Evolutionary conservation across 805 yeast genomes (phyloP).

Genomic region (Wickerhamiella sergipiensis): DNA sequence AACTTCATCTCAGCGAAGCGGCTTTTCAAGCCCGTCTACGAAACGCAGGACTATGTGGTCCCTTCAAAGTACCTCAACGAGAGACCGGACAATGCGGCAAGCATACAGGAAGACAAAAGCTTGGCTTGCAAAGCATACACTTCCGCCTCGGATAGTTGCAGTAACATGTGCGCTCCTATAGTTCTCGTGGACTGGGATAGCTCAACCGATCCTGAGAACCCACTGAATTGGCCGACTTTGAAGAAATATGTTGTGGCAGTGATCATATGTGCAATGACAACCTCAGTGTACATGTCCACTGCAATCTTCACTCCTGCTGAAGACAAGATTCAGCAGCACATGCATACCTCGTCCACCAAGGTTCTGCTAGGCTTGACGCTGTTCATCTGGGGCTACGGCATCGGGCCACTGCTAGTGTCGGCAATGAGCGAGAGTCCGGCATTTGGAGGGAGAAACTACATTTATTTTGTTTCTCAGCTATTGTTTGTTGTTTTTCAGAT

Average conservation of each 20-base stretch:
- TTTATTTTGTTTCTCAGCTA: constrained; percentile 34
- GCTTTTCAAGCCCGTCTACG: background rate
- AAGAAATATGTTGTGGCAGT: constrained; percentile 32
- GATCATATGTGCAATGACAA: constrained; percentile 36
- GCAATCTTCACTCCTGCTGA: constrained; percentile 46
- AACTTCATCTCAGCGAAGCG: background rate
- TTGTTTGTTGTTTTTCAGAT: constrained; percentile 40
- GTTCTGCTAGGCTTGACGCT: constrained; percentile 40
- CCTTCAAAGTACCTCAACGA: background rate
- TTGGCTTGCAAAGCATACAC: background rate
- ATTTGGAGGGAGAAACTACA: constrained; percentile 36
- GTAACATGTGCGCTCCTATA: background rate
- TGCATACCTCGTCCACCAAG: constrained; percentile 29
- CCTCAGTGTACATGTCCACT: constrained; percentile 44
- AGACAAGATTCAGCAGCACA: constrained; percentile 30
- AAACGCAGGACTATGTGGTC: background rate
- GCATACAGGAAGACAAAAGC: background rate
- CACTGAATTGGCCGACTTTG: constrained; percentile 40
- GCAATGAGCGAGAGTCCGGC: constrained; percentile 39
- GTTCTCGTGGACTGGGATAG: constrained; percentile 23
- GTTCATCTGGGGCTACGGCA: constrained; percentile 47
- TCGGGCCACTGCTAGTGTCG: constrained; percentile 42
- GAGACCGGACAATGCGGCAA: background rate
- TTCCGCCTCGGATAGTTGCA: background rate
- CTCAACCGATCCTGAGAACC: constrained; percentile 27